A percentile compares a stretch with the other conserved stretches of the same genome.
Conservation (phyloP, 2,329 filamentous ascomycete species). For the Sporothrix luriei region DNA sequence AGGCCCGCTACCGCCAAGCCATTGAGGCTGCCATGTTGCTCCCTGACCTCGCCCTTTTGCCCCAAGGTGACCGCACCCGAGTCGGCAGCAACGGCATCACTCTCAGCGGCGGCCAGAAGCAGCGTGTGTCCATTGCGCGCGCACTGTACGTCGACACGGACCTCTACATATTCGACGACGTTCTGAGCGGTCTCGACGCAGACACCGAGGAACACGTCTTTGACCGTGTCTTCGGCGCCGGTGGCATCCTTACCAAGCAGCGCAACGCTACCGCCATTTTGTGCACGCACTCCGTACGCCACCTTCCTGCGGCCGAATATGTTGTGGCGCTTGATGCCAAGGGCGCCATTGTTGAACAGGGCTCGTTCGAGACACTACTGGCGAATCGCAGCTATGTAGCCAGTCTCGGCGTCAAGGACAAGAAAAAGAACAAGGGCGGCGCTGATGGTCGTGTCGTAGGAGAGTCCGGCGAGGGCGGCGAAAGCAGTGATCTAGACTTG, state of each 20-base stretch:
- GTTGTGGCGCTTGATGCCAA: conserved; percentile 50
- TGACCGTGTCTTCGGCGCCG: conserved; percentile 43
- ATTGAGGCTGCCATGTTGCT: conserved; percentile 42
- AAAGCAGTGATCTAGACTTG: not conserved
- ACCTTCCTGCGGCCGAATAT: conserved; percentile 49
- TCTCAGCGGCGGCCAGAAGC: conserved; percentile 45
- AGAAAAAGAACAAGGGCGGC: conserved; percentile 13
- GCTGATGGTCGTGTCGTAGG: not conserved
- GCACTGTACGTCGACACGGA: conserved; percentile 37
- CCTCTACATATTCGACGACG: conserved; percentile 37
- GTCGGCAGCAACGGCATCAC: conserved; percentile 46
- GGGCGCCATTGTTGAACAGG: conserved; percentile 50
- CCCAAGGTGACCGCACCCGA: conserved; percentile 43
- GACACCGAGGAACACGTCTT: conserved; percentile 49
- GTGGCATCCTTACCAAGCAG: conserved; percentile 26
- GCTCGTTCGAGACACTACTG: conserved; percentile 46
- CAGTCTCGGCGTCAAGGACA: conserved; percentile 42
- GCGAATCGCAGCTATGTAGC: conserved; percentile 46
- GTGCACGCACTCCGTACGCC: conserved; percentile 47
- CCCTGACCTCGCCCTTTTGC: conserved; percentile 41
- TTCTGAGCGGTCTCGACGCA: conserved; percentile 42
- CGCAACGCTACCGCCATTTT: conserved; percentile 38
- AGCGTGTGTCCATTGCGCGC: conserved; percentile 39
- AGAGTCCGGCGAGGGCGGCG: not conserved
- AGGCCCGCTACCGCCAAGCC: conserved; percentile 40